phyloP scores from a whole-genome alignment of 1,284 basidiomycete species.

The Leccinum griseonigrum region DNA sequence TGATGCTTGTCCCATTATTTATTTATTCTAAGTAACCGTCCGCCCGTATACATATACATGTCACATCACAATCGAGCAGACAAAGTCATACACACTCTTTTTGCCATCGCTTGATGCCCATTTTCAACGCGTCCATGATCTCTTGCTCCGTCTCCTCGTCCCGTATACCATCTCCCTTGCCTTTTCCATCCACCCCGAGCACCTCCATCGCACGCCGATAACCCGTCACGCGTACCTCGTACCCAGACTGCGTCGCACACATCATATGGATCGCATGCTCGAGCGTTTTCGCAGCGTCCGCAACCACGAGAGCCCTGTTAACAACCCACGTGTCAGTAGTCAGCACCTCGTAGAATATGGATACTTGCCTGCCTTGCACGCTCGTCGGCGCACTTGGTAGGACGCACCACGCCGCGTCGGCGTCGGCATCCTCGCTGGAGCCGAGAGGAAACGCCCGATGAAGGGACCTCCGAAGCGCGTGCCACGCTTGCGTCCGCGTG shows the following conservation, averaged over 20 bases:
- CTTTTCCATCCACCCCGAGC: background rate
- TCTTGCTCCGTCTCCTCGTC: constrained; percentile 13
- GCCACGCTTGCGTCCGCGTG: constrained; percentile 32
- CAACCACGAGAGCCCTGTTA: constrained; percentile 23
- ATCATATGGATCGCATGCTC: constrained; percentile 30
- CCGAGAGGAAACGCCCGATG: constrained; percentile 32
- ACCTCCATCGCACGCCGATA: constrained; percentile 14
- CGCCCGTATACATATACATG: background rate
- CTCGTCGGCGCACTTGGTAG: constrained; percentile 16
- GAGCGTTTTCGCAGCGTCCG: constrained; percentile 23
- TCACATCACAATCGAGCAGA: background rate
- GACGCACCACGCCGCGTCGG: constrained; percentile 6
- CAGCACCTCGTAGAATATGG: background rate
- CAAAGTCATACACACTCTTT: background rate
- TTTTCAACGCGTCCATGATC: constrained; percentile 15
- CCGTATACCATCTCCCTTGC: background rate
- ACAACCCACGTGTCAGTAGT: background rate
- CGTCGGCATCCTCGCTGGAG: background rate
- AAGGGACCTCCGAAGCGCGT: constrained; percentile 34
- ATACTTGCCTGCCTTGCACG: constrained; percentile 20
- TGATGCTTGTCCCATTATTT: background rate
- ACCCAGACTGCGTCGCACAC: constrained; percentile 30
- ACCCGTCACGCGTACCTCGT: constrained; percentile 9
- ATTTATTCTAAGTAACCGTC: background rate
- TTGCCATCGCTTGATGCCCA: constrained; percentile 14